Base-by-base conservation (phyloP, 306 rosid species). In the Pterocarpus macrocarpus region DNA sequence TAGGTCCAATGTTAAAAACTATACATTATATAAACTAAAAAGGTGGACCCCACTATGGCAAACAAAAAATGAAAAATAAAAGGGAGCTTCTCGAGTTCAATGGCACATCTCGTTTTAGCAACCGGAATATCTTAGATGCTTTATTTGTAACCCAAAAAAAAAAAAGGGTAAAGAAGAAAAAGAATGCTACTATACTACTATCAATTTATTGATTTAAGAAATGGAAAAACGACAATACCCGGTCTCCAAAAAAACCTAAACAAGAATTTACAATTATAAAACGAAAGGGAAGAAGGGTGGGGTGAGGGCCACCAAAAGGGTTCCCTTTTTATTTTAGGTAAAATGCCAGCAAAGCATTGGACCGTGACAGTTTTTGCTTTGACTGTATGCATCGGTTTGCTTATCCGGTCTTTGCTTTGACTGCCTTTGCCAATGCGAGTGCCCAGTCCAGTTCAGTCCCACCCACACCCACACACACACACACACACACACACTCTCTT, bases 341-440 rank as follows among this genome's bases (percentile, higher is more conserved):
- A 88, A 85, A 87, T 73, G 79, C 87, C 92, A 91, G 88, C 91
- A 62, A 89, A 78, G 91, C 84, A 55, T 86, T 89, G 84, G 90
- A 91, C 91, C 86, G 49, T 69, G 86, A 91, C 87, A 87, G 87
- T 79, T 80, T 82, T 89, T 83, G 88, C 88, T 91, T 91, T 89
- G 95, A 91, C 91, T 86, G 90, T 84, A 89, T 90, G 89, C 87
- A 78, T 81, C 73, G 78, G 73, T 82, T 86, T 86, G 87, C 86
- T 83, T 88, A 83, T 91, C 90, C 89, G 52, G 90, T 89, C 90
- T 80, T 83, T 85, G 90, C 86, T 91, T 89, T 91, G 91, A 91
- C 92, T 77, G 65, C 52, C 86, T 84, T 84, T 81, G 39, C 90
- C 38, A 50, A 50, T 77, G 77, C 81, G 2, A 16, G 45, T 78